Evolutionary conservation across 2,329 filamentous ascomycete genomes (phyloP), one percentile per base, ranked within the genome.

Genomic region (Whalleya microplaca): DNA sequence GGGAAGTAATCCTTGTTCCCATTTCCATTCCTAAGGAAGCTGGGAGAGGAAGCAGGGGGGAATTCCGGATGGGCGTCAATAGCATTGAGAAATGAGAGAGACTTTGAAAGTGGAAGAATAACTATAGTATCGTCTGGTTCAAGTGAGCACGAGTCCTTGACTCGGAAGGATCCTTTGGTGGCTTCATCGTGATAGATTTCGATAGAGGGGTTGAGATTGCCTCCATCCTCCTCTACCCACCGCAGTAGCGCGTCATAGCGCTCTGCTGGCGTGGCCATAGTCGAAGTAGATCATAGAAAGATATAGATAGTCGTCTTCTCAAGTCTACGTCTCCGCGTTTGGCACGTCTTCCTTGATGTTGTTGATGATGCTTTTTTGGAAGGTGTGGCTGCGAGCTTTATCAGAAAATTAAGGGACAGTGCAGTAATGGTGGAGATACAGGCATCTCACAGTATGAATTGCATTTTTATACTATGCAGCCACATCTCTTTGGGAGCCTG

Each of bases 61-160:
- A 64, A 62, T 16, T 66, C 59, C 2, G 73, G 65, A 7, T 73
- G 72, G 2, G 65, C 64, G 18, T 66, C 63, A n/a, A 83, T 66
- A 21, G 81, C 79, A 65, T 87, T 83, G 51, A 87, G 73, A 66
- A 81, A 87, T 0, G 85, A 88, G 5, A 88, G 76, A 0, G 81
- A 81, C 12, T 80, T 77, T 3, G 70, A 62, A n/a, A 81, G 71
- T 12, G 84, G 81, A 41, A 85, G 80, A 29, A 72, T 74, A 59
- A 85, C 81, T 41, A 86, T 74, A 21, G 72, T 68, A 29, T 80
- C 80, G 19, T 72, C 73, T 1, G 73, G 60, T 2, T 65, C 54
- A 37, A 80, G 58, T 1, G 27, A 49, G 21, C 58, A 40, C 23
- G 69, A 67, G 12, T 71, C 62, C 37, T 71, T 77, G 61, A 83